A percentile compares a stretch with the other conserved stretches of the same genome.
phyloP scores from a whole-genome alignment of 2,329 filamentous ascomycete genomes.

The Pyrenophora graminea region DNA sequence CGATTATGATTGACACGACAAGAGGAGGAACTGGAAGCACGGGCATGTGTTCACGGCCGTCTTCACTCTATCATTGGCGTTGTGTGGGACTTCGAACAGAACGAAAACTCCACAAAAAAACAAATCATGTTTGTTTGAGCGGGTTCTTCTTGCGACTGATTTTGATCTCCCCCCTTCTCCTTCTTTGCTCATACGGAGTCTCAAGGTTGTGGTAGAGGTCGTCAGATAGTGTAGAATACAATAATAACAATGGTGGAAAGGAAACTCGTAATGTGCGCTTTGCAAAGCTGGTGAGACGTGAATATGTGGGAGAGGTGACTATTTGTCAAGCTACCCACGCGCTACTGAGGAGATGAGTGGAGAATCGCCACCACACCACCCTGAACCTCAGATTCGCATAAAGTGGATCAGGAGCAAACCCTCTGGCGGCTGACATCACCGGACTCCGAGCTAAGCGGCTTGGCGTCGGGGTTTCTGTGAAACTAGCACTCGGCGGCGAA shows the following conservation, averaged over 20 bases:
- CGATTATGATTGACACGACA: slow-evolving; percentile 19
- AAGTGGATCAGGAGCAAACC: slow-evolving; percentile 7
- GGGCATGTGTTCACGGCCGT: slow-evolving; percentile 20
- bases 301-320: neutral
- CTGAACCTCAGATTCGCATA: neutral
- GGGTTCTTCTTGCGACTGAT: slow-evolving; percentile 30
- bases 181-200: slow-evolving; percentile 20
- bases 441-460: slow-evolving; percentile 16
- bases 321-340: neutral
- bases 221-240: slow-evolving; percentile 40
- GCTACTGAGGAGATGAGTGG: neutral
- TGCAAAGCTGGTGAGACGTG: too few relatives aligned
- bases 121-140: slow-evolving; percentile 34
- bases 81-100: slow-evolving; percentile 27
- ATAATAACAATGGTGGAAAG: slow-evolving; percentile 11
- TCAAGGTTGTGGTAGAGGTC: slow-evolving; percentile 39
- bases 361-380: neutral
- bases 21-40: slow-evolving; percentile 19
- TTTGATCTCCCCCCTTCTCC: slow-evolving; percentile 42
- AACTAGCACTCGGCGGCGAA: slow-evolving; percentile 16
- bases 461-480: slow-evolving; percentile 1
- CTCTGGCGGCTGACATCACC: slow-evolving; percentile 6
- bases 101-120: slow-evolving; percentile 44
- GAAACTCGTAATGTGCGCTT: neutral
- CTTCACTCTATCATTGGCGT: slow-evolving; percentile 17